Evolutionary conservation across 768 basidiomycete species (phyloP), one percentile per base, ranked within the genome.

Genomic region (Pisolithus marmoratus): DNA sequence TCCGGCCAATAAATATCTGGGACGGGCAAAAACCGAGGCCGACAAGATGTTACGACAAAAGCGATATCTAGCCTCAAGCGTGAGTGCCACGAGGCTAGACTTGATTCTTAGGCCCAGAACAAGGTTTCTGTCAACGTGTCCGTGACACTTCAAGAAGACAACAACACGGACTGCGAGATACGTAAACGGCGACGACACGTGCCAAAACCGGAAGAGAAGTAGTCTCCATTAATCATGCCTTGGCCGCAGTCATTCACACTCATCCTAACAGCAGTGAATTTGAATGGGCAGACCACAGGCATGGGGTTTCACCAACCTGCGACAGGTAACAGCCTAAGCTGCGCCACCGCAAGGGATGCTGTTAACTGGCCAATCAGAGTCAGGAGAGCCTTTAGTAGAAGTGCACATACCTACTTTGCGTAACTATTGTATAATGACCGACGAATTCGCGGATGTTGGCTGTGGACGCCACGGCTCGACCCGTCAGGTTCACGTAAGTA

Each of bases 101-200:
- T 64, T 58, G 61, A 53, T 54, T 60, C 52, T 62, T 57, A 62
- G 53, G 54, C 47, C 62, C 58, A 65, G 58, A 62, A 62, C 46
- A 43, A 52, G 63, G 41, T 37, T 50, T 44, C 42, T 51, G 47
- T 55, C 64, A 60, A 49, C 63, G 58, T 65, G 64, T 40, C 12
- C 40, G 27, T 12, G 31, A 22, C 22, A 38, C 14, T 41, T 42
- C 42, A 24, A 23, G 49, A 43, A 50, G 29, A 26, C 29, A 37
- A 26, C 52, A 54, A 38, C 45, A 27, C 24, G 27, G 50, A 27
- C 26, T 15, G 11, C n/a, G 34, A 15, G 17, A 46, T 52, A 66
- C 64, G 64, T 66, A 66, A 65, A 23, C 29, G 42, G 53, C 47
- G 40, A 49, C 48, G 43, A 55, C 60, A 67, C 63, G 65, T 67